Percentiles rank a stretch among this genome's conserved stretches.
Conservation (phyloP, 2,329 filamentous ascomycete species). For the Simplicillium sp. region DNA sequence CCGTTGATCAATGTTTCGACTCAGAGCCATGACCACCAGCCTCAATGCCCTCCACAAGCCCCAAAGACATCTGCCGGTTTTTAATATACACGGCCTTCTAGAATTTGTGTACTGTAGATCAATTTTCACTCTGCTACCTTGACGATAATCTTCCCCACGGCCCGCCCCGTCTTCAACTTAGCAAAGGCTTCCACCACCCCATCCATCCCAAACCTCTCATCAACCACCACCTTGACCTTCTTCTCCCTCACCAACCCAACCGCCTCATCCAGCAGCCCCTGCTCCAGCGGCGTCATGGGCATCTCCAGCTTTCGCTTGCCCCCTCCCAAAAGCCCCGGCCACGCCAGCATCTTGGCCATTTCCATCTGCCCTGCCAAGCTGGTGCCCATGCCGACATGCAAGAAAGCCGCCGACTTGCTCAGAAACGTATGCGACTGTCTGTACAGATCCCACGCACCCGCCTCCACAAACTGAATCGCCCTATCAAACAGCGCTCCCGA, state of each 20-base stretch:
- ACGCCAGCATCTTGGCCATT: neutral
- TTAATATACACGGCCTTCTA: too few species aligned
- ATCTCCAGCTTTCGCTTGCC: neutral
- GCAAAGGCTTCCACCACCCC: too few species aligned
- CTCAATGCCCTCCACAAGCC: too few species aligned
- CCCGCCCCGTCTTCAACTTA: too few species aligned
- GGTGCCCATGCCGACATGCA: neutral
- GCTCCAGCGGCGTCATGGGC: neutral
- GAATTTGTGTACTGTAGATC: too few species aligned
- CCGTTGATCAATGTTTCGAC: too few species aligned
- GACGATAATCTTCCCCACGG: too few species aligned
- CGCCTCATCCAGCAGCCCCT: neutral
- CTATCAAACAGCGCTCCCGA: too few species aligned
- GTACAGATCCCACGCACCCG: slow-evolving; percentile 15
- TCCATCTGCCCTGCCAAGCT: neutral
- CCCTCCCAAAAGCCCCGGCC: neutral
- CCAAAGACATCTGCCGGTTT: too few species aligned
- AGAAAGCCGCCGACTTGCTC: slow-evolving; percentile 48
- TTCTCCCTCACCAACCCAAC: neutral
- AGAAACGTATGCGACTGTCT: slow-evolving; percentile 40
- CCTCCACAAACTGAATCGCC: too few species aligned
- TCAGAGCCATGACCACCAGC: too few species aligned
- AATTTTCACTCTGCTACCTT: too few species aligned
- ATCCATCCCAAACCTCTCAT: neutral
- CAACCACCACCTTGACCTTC: neutral